A percentile compares a stretch with the other conserved stretches of the same genome.
Conservation (phyloP, 1,139 yeast species). For the Yamadazyma friedrichii region DNA sequence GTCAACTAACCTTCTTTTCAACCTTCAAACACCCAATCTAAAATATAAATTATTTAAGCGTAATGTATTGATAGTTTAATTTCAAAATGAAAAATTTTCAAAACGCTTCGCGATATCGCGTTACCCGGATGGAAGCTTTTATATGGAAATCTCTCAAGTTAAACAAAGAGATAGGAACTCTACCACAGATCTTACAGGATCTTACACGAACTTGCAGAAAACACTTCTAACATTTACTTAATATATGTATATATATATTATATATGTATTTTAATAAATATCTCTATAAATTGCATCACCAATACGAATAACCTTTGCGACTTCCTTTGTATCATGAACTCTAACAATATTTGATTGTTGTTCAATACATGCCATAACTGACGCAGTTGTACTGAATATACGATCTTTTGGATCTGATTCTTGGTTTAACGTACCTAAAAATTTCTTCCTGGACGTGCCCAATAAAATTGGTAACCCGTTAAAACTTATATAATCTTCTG, state of each 20-base stretch:
- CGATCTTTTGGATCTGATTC: slow-evolving; percentile 54
- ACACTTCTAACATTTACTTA: no score
- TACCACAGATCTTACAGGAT: no score
- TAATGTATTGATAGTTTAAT: slow-evolving; percentile 1
- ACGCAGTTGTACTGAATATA: slow-evolving; percentile 73
- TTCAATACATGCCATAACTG: slow-evolving; percentile 71
- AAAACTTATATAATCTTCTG: slow-evolving; percentile 38
- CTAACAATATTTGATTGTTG: slow-evolving; percentile 80
- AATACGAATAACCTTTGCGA: slow-evolving; percentile 59
- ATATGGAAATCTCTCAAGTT: no score
- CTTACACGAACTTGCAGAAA: no score
- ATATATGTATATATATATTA: no score
- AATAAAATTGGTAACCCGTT: slow-evolving; percentile 64
- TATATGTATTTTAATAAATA: slow-evolving; percentile 7
- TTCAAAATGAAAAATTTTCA: slow-evolving; percentile 6
- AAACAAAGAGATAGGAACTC: no score
- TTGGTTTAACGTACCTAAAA: slow-evolving; percentile 71
- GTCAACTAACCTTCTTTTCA: slow-evolving; percentile 1
- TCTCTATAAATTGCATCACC: slow-evolving; percentile 76
- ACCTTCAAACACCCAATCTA: no score
- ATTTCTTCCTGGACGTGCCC: slow-evolving; percentile 87
- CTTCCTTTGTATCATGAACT: slow-evolving; percentile 79
- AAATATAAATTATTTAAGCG: slow-evolving; percentile 8
- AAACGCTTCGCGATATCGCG: slow-evolving; percentile 1
- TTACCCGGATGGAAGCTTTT: slow-evolving; percentile 7